Evolutionary conservation across 148 eudicot genomes (phyloP).

Genomic region (Beta vulgaris): DNA sequence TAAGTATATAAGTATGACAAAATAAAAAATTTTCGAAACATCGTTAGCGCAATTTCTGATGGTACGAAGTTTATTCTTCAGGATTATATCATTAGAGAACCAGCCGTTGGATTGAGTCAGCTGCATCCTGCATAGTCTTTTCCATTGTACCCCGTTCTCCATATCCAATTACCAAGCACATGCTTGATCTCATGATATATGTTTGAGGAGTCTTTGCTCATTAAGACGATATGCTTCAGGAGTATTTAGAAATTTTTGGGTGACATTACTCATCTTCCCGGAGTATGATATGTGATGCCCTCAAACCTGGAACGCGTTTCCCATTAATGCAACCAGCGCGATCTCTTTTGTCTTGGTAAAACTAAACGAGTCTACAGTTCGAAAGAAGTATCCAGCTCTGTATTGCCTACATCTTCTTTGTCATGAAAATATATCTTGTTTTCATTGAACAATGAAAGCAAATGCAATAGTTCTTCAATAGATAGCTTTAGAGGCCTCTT

Average conservation of each 20-base stretch:
- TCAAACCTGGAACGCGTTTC: neutral
- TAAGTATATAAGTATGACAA: no score
- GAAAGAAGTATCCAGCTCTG: slow-evolving; percentile 35
- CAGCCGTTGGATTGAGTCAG: neutral
- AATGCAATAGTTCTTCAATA: slow-evolving; percentile 53
- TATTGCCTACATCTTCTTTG: slow-evolving; percentile 28
- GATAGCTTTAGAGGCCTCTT: slow-evolving; percentile 92
- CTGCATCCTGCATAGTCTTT: neutral
- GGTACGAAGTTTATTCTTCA: no score
- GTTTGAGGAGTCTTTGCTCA: neutral
- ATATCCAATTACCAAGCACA: neutral
- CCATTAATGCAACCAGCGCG: neutral
- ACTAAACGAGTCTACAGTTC: slow-evolving; percentile 4
- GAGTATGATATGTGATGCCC: neutral
- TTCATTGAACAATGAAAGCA: slow-evolving; percentile 68
- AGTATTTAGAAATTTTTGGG: neutral
- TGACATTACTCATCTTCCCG: neutral
- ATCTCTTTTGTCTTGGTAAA: neutral
- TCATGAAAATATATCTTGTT: slow-evolving; percentile 61
- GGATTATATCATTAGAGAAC: neutral
- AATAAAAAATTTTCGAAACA: no score
- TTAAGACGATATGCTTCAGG: neutral
- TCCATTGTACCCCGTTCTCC: neutral
- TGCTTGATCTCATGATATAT: neutral
- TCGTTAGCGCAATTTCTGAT: no score